phyloP scores from a whole-genome alignment of 345 rosid genomes.

The Atalantia buxifolia region DNA sequence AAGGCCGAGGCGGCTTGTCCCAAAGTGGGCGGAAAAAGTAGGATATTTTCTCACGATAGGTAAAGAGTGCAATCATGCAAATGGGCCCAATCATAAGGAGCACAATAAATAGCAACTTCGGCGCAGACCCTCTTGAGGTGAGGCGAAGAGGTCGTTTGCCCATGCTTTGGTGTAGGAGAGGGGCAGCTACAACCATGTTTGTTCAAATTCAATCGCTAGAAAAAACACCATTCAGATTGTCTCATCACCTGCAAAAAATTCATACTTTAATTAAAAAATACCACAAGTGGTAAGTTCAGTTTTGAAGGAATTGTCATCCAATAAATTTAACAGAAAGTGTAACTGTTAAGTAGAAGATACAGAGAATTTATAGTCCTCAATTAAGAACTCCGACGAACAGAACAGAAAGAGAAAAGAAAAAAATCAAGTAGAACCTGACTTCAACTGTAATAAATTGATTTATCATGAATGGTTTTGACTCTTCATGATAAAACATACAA shows the following conservation, averaged over 20 bases:
- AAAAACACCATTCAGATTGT: conserved; percentile 3
- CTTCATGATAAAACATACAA: not conserved
- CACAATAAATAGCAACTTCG: conserved; percentile 27
- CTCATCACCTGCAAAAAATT: conserved; percentile 23
- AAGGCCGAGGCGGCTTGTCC: conserved; percentile 81
- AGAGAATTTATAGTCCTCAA: not conserved
- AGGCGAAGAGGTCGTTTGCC: conserved; percentile 35
- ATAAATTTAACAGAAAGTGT: not conserved
- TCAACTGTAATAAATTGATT: not conserved
- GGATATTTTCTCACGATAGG: conserved; percentile 45
- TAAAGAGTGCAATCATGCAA: conserved; percentile 46
- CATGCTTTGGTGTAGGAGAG: conserved; percentile 33
- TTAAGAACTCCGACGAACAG: not conserved
- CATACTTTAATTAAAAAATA: not conserved
- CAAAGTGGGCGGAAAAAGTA: conserved; percentile 82
- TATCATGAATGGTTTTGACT: not conserved
- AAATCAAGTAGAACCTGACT: not conserved
- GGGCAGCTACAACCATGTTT: conserved; percentile 20
- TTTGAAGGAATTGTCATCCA: not conserved
- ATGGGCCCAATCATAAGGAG: conserved; percentile 50
- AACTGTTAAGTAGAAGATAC: not conserved
- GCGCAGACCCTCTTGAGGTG: conserved; percentile 31
- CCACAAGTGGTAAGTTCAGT: not conserved
- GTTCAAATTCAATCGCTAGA: not conserved
- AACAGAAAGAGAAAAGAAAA: not conserved